Evolutionary conservation across 2,329 filamentous ascomycete genomes (phyloP).

Genomic region (Monilinia fructicola): DNA sequence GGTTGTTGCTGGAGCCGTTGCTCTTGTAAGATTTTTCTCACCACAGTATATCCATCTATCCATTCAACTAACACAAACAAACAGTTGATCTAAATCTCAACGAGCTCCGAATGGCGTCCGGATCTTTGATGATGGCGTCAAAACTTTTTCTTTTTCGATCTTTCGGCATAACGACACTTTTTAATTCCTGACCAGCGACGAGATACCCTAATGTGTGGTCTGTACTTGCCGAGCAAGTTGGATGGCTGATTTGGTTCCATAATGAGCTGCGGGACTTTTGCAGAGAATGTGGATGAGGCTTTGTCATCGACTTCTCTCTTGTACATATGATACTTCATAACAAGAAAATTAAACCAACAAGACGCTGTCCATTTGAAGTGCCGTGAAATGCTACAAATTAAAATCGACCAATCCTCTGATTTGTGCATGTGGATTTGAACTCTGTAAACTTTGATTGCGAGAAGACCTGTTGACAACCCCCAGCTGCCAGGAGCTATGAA

Average conservation of each 20-base stretch:
- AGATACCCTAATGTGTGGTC: conserved; percentile 31
- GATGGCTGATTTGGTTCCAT: conserved; percentile 18
- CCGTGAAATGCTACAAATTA: conserved; percentile 13
- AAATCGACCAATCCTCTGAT: neutral
- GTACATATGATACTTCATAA: conserved; percentile 24
- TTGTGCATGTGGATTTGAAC: neutral
- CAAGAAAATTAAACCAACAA: conserved; percentile 16
- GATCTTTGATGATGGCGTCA: conserved; percentile 28
- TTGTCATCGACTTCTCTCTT: conserved; percentile 23
- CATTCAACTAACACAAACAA: conserved; percentile 26
- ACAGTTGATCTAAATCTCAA: conserved; percentile 38
- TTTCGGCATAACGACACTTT: conserved; percentile 35
- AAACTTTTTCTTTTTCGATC: conserved; percentile 10
- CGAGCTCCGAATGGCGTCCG: conserved; percentile 31
- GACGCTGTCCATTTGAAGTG: neutral
- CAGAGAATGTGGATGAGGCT: conserved; percentile 24
- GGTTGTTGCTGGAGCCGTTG: conserved; percentile 40
- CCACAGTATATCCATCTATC: neutral
- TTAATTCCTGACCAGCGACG: conserved; percentile 28
- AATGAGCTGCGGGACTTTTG: conserved; percentile 21
- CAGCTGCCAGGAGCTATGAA: neutral
- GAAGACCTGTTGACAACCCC: neutral
- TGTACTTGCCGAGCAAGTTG: conserved; percentile 32
- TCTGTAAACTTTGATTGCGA: no score
- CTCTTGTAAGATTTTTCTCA: conserved; percentile 36